These are phyloP conservation scores for Boletus reticulatus DNA, from an alignment of 768 basidiomycete species.

Conservation along the genomic window DNA sequence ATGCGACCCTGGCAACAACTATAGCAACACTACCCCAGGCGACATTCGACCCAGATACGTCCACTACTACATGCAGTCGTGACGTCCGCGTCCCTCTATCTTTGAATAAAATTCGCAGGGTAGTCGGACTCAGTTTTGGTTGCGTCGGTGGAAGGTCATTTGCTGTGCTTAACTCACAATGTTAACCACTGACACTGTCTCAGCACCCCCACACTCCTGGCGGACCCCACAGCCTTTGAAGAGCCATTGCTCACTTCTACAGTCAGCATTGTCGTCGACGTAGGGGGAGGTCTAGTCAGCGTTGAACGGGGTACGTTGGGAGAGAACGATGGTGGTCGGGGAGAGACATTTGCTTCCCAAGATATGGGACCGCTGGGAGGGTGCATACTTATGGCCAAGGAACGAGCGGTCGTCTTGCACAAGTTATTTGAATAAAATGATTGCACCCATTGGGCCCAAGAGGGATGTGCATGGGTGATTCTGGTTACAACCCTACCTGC, in stretches of 20 bases:
- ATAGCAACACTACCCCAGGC: conserved; percentile 72
- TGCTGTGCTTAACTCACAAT: neutral
- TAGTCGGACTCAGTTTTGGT: conserved; percentile 25
- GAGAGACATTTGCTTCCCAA: neutral
- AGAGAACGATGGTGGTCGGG: conserved; percentile 17
- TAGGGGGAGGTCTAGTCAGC: conserved; percentile 19
- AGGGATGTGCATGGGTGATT: neutral
- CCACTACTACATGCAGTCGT: conserved; percentile 61
- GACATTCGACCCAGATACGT: conserved; percentile 64
- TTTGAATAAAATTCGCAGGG: conserved; percentile 29
- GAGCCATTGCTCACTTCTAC: conserved; percentile 78
- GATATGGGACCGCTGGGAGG: conserved; percentile 12
- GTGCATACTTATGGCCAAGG: conserved; percentile 20
- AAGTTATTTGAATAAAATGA: conserved; percentile 18
- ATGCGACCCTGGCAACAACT: neutral
- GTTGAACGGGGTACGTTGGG: conserved; percentile 25
- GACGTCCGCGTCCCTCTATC: conserved; percentile 44
- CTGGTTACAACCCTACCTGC: neutral
- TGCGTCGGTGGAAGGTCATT: conserved; percentile 23
- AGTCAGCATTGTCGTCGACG: conserved; percentile 60
- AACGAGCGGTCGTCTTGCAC: conserved; percentile 23
- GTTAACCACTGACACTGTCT: neutral
- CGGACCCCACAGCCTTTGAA: conserved; percentile 90
- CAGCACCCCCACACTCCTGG: conserved; percentile 51
- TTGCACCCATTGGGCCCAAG: neutral